phyloP scores from a whole-genome alignment of 164 flowering plant genomes.

The Magnolia changhungtana region DNA sequence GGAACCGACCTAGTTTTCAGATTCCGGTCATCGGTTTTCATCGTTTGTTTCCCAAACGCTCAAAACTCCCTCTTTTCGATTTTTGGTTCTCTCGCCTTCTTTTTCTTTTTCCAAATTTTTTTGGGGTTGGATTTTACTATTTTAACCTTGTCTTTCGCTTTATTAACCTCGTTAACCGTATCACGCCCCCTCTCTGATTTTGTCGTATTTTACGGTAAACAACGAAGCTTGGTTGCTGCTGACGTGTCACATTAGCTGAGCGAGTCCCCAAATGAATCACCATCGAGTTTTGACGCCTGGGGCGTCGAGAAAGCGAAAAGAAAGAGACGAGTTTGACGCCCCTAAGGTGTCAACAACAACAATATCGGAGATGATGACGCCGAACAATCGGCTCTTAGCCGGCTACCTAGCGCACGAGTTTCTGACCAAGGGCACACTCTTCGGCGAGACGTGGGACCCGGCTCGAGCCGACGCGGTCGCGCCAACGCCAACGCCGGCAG shows the following conservation, averaged over 20 bases:
- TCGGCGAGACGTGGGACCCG: constrained; percentile 68
- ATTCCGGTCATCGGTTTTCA: neutral
- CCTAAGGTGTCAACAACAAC: constrained; percentile 10
- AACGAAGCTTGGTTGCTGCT: constrained; percentile 15
- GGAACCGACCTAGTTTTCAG: neutral
- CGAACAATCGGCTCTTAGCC: constrained; percentile 57
- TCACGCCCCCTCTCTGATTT: neutral
- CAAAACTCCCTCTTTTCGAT: neutral
- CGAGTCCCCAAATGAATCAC: constrained; percentile 15
- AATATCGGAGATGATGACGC: constrained; percentile 19
- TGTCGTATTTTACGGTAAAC: constrained; percentile 8
- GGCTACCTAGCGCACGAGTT: constrained; percentile 85
- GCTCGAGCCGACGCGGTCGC: constrained; percentile 27
- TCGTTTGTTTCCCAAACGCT: neutral
- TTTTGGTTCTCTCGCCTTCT: neutral
- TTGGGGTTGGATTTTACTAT: neutral
- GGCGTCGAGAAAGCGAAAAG: constrained; percentile 58
- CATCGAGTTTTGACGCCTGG: constrained; percentile 36
- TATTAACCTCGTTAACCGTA: neutral
- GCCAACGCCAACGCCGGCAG: neutral
- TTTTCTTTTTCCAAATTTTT: neutral
- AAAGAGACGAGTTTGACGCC: constrained; percentile 28
- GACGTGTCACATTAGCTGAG: constrained; percentile 34
- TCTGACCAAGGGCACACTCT: constrained; percentile 55
- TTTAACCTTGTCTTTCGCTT: neutral